Evolutionary conservation across 2,329 filamentous ascomycete species (phyloP).

Genomic region (Rugonectria rugulosa): DNA sequence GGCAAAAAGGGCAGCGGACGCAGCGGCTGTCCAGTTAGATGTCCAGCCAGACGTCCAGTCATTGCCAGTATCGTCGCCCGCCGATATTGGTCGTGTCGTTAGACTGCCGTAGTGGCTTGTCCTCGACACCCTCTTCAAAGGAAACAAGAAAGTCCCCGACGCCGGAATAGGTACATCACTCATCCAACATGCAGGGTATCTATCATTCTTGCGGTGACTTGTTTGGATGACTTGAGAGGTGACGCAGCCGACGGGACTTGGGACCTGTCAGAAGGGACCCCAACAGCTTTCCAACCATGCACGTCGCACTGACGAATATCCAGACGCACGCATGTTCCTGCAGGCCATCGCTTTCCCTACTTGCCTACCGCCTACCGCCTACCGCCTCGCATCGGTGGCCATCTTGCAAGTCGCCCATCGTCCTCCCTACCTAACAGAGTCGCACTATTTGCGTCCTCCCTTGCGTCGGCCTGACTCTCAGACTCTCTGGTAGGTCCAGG

Average conservation of each 20-base stretch:
- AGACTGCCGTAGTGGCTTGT: background rate
- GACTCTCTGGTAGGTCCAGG: slow-evolving; percentile 13
- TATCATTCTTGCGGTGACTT: slow-evolving; percentile 6
- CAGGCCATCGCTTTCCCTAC: slow-evolving; percentile 9
- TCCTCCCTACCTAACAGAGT: background rate
- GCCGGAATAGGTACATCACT: background rate
- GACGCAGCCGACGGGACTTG: too few species aligned
- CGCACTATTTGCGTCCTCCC: background rate
- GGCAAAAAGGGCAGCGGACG: too few species aligned
- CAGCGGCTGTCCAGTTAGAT: too few species aligned
- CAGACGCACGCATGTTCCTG: slow-evolving; percentile 1
- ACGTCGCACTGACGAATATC: background rate
- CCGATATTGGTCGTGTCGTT: background rate
- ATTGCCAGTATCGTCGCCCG: slow-evolving; percentile 10
- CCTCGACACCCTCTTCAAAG: background rate
- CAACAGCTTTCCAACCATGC: slow-evolving; percentile 7
- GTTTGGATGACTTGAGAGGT: background rate
- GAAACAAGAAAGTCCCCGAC: slow-evolving; percentile 8
- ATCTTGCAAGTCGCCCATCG: background rate
- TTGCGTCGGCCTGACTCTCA: slow-evolving; percentile 7
- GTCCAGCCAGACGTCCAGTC: too few species aligned
- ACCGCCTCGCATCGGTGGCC: too few species aligned
- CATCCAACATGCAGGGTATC: background rate
- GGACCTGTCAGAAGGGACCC: slow-evolving; percentile 2
- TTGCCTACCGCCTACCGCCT: slow-evolving; percentile 1